Base-by-base conservation (phyloP, 2,329 filamentous ascomycete species). In the Exophiala oligosperma region DNA sequence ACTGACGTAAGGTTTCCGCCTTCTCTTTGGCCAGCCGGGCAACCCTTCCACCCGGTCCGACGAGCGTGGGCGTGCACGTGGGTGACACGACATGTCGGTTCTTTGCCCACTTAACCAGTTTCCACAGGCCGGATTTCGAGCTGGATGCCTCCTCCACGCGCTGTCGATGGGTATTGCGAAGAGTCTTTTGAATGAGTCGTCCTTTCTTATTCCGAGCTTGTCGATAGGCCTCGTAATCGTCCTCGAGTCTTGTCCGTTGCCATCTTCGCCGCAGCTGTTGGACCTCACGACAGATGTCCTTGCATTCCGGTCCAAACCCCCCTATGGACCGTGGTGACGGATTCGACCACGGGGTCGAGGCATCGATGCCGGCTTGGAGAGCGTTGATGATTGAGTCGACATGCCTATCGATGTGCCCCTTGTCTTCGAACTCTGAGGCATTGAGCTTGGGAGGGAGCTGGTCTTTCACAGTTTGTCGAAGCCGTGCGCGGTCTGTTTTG, bases 171-270 rank as follows among this genome's bases (percentile, higher is more conserved):
- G 54, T 65, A 28, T 41, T 40, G 1, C 43, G 24, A 6, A 65
- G 56, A 14, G 53, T 32, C 50, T 67, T 67, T 14, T 61, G 60
- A 44, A 69, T 62, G 2, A 61, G 56, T 23, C 65, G 63, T 23
- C 59, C 63, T 55, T 70, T 71, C 11, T 48, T 24, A 57, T 71
- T 71, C n/a, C 65, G 66, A 4, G 61, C 61, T n/a, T 47, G 9
- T n/a, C 40, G 12, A 41, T 68, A 67, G 5, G 21, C 44, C 28
- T 53, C n/a, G 55, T 52, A 60, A 24, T 48, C 52, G 8, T 48
- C 52, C 7, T 48, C 40, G 14, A 24, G 23, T 24, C 52, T 47
- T 11, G 52, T 49, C 23, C 23, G 35, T 37, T 54, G 52, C 51
- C 51, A 54, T 29, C 23, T 48, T 23, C 51, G 21, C 5, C 51